A percentile compares a stretch with the other conserved stretches of the same genome.
Evolutionary conservation across 345 rosid genomes (phyloP).

Genomic region (Citrus sp.): DNA sequence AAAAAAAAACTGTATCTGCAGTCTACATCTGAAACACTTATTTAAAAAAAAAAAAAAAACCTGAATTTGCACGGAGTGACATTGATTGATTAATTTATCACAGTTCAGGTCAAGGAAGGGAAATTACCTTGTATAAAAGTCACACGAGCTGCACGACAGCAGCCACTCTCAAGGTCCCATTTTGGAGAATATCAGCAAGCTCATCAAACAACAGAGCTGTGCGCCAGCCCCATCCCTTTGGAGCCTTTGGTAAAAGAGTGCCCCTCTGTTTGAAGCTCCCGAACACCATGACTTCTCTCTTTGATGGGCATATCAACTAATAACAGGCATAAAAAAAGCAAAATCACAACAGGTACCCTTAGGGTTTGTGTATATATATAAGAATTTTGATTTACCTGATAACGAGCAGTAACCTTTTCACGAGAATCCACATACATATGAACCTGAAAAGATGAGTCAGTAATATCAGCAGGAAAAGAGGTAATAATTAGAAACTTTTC

Average conservation of each 20-base stretch:
- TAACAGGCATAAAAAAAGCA: not conserved
- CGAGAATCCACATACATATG: conserved; percentile 81
- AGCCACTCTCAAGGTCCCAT: conserved; percentile 72
- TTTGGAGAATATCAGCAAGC: conserved; percentile 84
- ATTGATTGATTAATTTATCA: not conserved
- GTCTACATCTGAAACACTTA: conserved; percentile 8
- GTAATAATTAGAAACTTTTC: not conserved
- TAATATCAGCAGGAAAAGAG: not conserved
- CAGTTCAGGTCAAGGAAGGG: not conserved
- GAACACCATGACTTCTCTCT: conserved; percentile 91
- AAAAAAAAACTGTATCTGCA: not conserved
- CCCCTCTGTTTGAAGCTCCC: conserved; percentile 87
- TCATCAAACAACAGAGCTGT: conserved; percentile 83
- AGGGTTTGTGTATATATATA: not conserved
- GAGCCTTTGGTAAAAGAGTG: conserved; percentile 91
- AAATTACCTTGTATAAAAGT: conserved; percentile 12
- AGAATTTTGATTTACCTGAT: conserved; percentile 54
- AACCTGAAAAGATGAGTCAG: conserved; percentile 45
- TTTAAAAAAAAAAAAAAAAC: not conserved
- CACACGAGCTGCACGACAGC: conserved; percentile 91
- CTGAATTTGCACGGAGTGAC: not conserved
- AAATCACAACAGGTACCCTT: not conserved
- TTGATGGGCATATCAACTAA: conserved; percentile 89
- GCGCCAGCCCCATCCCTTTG: conserved; percentile 99
- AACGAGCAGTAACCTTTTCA: conserved; percentile 92